These are phyloP conservation scores for Lathyrus aphaca DNA, from an alignment of 306 rosid species.

Conservation along the genomic window DNA sequence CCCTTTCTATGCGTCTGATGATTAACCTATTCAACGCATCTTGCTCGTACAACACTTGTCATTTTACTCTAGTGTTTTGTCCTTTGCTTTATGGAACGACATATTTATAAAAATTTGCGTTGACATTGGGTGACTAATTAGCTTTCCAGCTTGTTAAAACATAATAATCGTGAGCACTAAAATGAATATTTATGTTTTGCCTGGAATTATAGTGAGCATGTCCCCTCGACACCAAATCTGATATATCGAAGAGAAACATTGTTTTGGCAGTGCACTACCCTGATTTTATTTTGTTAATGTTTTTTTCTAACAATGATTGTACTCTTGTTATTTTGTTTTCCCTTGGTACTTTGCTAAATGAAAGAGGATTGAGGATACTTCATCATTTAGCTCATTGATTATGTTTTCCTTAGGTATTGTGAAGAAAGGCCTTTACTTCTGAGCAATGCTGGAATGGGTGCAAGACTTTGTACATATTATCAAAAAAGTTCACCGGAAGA, in stretches of 20 bases:
- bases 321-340: slow-evolving; percentile 19
- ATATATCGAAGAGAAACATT: slow-evolving; percentile 24
- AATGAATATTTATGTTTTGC: neutral
- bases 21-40: neutral
- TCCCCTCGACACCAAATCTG: neutral
- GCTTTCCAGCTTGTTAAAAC: slow-evolving; percentile 19
- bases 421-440: slow-evolving; percentile 97
- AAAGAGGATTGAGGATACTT: slow-evolving; percentile 19
- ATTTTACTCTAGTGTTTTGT: slow-evolving; percentile 20
- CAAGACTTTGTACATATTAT: slow-evolving; percentile 92
- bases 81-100: slow-evolving; percentile 3
- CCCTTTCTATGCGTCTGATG: neutral
- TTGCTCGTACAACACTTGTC: neutral
- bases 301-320: slow-evolving; percentile 12
- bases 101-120: neutral
- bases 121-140: neutral
- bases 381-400: slow-evolving; percentile 26
- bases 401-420: slow-evolving; percentile 69
- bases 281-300: slow-evolving; percentile 8
- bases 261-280: slow-evolving; percentile 4
- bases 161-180: neutral
- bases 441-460: slow-evolving; percentile 96
- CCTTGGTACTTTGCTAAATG: slow-evolving; percentile 14
- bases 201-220: slow-evolving; percentile 13
- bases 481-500: slow-evolving; percentile 86